phyloP scores from a whole-genome alignment of 2,329 filamentous ascomycete species.

The Aureobasidium subglaciale region DNA sequence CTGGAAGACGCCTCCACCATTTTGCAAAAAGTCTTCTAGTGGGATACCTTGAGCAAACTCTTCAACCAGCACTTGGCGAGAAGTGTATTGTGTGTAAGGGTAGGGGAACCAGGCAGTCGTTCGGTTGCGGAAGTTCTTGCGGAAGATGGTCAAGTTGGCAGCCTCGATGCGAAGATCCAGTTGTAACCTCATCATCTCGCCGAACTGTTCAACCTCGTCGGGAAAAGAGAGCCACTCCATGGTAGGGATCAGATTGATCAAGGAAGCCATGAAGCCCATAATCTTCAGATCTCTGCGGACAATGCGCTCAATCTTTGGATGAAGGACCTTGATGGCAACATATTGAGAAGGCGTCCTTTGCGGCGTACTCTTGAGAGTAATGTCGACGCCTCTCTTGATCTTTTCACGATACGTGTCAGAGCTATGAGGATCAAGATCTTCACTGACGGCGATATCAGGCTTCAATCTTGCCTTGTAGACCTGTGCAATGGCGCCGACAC shows the following conservation, averaged over 20 bases:
- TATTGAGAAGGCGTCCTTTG: slow-evolving; percentile 81
- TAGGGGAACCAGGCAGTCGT: slow-evolving; percentile 96
- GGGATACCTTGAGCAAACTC: slow-evolving; percentile 95
- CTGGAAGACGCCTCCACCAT: slow-evolving; percentile 87
- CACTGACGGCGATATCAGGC: slow-evolving; percentile 61
- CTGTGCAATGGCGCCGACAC: slow-evolving; percentile 93
- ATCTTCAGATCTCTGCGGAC: slow-evolving; percentile 89
- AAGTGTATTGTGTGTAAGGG: slow-evolving; percentile 87
- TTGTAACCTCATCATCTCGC: slow-evolving; percentile 98
- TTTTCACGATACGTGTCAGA: slow-evolving; percentile 55
- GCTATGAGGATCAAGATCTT: slow-evolving; percentile 39
- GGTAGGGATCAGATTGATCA: slow-evolving; percentile 81
- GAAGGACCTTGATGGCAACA: slow-evolving; percentile 92
- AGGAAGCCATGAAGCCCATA: slow-evolving; percentile 82
- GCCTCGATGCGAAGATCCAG: slow-evolving; percentile 91
- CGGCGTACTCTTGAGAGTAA: slow-evolving; percentile 77
- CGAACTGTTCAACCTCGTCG: slow-evolving; percentile 88
- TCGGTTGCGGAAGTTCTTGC: slow-evolving; percentile 80
- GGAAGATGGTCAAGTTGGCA: slow-evolving; percentile 80
- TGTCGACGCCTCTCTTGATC: slow-evolving; percentile 75
- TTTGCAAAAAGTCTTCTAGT: slow-evolving; percentile 79
- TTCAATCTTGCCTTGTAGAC: slow-evolving; percentile 95
- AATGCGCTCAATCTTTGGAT: slow-evolving; percentile 81
- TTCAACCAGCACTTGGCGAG: slow-evolving; percentile 84
- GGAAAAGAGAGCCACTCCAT: slow-evolving; percentile 97